Evolutionary conservation across 805 yeast genomes (phyloP).

Genomic region (Phaffomyces opuntiae): DNA sequence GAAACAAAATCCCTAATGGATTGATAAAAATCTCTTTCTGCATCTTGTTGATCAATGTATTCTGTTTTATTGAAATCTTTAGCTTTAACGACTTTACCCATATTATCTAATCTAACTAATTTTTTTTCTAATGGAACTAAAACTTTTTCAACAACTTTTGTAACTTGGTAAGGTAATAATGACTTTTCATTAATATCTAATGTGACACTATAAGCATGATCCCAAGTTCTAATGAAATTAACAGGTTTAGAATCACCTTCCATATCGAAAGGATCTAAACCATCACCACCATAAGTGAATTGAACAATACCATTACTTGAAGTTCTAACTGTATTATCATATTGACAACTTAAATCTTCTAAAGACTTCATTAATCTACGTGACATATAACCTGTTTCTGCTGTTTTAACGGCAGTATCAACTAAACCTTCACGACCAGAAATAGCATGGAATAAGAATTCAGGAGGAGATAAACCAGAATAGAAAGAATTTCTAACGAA

Average conservation of each 20-base stretch:
- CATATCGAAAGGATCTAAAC: constrained; percentile 97
- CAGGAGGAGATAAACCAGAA: constrained; percentile 93
- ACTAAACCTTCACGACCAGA: constrained; percentile 99
- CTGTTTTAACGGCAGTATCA: constrained; percentile 98
- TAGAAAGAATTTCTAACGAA: constrained; percentile 94
- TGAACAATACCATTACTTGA: constrained; percentile 96
- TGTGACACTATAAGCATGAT: constrained; percentile 75
- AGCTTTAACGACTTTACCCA: constrained; percentile 45
- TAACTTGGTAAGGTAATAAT: constrained; percentile 65
- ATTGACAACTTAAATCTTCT: constrained; percentile 90
- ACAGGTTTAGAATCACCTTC: constrained; percentile 98
- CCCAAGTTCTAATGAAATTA: constrained; percentile 91
- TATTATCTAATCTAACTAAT: constrained; percentile 63
- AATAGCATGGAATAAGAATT: constrained; percentile 95
- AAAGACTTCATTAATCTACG: constrained; percentile 96
- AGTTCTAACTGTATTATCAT: constrained; percentile 91
- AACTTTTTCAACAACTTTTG: constrained; percentile 44
- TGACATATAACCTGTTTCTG: constrained; percentile 98
- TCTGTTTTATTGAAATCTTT: constrained; percentile 47
- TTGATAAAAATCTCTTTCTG: constrained; percentile 76
- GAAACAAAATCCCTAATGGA: constrained; percentile 62
- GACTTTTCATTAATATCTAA: constrained; percentile 46
- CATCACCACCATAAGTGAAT: constrained; percentile 97
- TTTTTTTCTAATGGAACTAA: constrained; percentile 54
- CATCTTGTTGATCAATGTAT: constrained; percentile 77